Base-by-base conservation (phyloP, 1,284 basidiomycete genomes). In the Boletellus sp. region DNA sequence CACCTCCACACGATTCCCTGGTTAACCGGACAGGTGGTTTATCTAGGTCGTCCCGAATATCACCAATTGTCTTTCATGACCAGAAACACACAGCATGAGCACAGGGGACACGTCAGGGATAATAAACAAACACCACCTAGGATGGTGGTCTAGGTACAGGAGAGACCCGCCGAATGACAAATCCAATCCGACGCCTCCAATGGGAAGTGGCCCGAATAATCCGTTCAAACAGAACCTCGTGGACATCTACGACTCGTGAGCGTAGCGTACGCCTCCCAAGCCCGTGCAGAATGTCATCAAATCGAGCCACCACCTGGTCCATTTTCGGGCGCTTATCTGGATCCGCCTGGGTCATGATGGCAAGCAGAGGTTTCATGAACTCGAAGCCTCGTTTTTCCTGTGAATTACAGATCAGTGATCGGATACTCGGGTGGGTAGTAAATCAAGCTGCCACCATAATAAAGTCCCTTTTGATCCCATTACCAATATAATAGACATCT, bases 401-500 rank as follows among this genome's bases (percentile, higher is more conserved):
- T 12, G 8, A 24, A 37, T 37, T 7, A 5, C 16, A 37, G 2
- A 37, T 37, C 3, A n/a, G 15, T 8, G 36, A 37, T 37, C 6
- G 36, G 16, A 36, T 22, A 22, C 22, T 24, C 24, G 24, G 24
- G 24, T 6, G 24, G 8, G 24, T 8, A 5, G 24, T 24, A 24
- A 24, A 5, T 24, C 24, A 24, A 24, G 24, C 8, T 3, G 4
- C 24, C 24, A 24, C 22, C 22, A 24, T 24, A 8, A 24, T 24
- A 49, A 71, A 71, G 5, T 58, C 43, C 21, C 53, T 30, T 4
- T 58, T 51, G 8, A 74, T 61, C 1, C 65, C 30, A 19, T 72
- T 71, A 0, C 73, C 73, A 1, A 71, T 49, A 42, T 63, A 67
- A 47, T 68, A 74, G 0, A 74, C 49, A 40, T 74, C 73, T 1